Evolutionary conservation across 345 rosid genomes (phyloP), one percentile per base, ranked within the genome.

Genomic region (Isatis tinctoria): DNA sequence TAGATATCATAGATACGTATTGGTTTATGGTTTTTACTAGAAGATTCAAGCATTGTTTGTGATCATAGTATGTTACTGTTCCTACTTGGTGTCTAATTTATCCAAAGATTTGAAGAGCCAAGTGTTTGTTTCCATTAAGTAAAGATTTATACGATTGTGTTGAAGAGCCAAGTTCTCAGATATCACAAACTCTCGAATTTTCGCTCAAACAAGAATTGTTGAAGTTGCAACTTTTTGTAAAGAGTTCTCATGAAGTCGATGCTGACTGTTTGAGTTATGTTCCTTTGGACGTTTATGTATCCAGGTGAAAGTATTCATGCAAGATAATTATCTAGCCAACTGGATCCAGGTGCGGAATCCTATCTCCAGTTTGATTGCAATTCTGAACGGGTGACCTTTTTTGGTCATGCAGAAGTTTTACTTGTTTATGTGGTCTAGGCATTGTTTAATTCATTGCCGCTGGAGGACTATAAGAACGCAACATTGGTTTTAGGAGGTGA

Each of bases 401-500:
- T 30, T 30, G 6, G 12, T n/a, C 28, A 39, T 48, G 27, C 22
- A 5, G 36, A 57, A 32, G 5, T 53, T 72, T 60, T 44, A 26
- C 37, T 44, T 13, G 24, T 43, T 24, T 37, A 0, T 70, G 56
- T 74, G 86, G 90, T 86, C 78, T 72, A 95, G 97, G 92, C 99
- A 45, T 79, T 95, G 82, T 90, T 92, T 78, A 82, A 85, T 83
- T 92, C 97, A 43, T 84, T 92, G 84, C 92, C 93, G 0, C 82
- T 79, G 0, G 94, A 88, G 82, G 97, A 95, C 72, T 95, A 87
- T 87, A 85, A 76, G 85, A 81, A 85, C 45, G 96, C 89, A 1
- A 54, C 86, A 8, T 79, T 95, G 83, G 97, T 92, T 14, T 79
- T 90, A 76, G 97, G 99, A 72, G 99, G 99, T 13, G 97, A 95